A percentile compares a stretch with the other conserved stretches of the same genome.
These are phyloP conservation scores for Citrus medica DNA, from an alignment of 345 rosid species.

Conservation along the genomic window DNA sequence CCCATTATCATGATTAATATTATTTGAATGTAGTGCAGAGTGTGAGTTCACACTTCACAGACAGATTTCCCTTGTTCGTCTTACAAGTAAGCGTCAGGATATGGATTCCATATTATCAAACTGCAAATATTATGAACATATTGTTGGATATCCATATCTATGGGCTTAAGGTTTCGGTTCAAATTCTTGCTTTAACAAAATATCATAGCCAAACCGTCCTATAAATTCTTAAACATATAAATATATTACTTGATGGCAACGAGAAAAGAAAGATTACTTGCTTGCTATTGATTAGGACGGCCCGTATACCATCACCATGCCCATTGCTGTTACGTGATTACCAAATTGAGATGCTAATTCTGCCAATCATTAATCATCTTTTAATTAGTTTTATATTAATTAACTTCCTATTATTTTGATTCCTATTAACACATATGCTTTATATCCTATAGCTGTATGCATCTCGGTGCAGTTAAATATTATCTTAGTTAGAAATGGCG, in stretches of 20 bases:
- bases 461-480: too few relatives aligned
- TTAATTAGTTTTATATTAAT: neutral
- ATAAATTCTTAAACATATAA: too few relatives aligned
- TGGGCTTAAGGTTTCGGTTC: too few relatives aligned
- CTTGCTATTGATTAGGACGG: neutral
- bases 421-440: neutral
- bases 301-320: neutral
- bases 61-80: neutral
- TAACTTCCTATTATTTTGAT: neutral
- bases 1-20: neutral
- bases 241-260: too few relatives aligned
- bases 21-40: neutral
- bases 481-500: too few relatives aligned
- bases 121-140: neutral
- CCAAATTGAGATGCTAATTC: neutral
- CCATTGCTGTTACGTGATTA: slow-evolving; percentile 18
- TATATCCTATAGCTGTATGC: too few relatives aligned
- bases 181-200: too few relatives aligned
- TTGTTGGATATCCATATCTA: neutral
- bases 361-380: neutral
- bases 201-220: too few relatives aligned
- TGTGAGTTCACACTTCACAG: neutral
- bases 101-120: neutral
- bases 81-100: neutral
- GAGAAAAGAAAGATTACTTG: neutral